These are phyloP conservation scores for Arachis hypogaea DNA, from an alignment of 306 rosid species.

Conservation along the genomic window DNA sequence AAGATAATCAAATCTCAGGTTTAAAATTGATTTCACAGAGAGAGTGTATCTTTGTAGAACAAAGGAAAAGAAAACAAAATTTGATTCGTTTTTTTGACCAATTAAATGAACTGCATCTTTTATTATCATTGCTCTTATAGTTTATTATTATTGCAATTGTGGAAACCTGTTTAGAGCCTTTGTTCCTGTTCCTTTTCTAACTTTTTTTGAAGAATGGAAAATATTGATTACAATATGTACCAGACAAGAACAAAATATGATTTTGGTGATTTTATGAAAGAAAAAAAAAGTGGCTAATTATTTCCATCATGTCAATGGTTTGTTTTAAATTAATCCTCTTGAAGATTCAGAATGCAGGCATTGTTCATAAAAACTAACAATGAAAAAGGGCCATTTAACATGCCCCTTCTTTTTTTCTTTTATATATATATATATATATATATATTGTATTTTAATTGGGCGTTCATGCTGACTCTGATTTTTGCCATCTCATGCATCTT, in stretches of 20 bases:
- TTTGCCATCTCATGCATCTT: too few relatives aligned
- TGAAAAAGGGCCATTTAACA: neutral
- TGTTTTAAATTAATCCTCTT: neutral
- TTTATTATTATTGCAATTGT: too few relatives aligned
- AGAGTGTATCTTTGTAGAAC: too few relatives aligned
- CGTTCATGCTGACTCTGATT: too few relatives aligned
- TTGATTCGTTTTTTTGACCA: too few relatives aligned
- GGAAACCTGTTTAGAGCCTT: neutral
- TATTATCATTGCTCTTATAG: too few relatives aligned
- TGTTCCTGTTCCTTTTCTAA: slow-evolving; percentile 5
- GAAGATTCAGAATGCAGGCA: neutral
- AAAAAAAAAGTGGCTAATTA: neutral
- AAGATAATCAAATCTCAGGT: too few relatives aligned
- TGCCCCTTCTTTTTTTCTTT: neutral
- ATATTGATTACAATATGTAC: slow-evolving; percentile 1
- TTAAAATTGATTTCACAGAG: too few relatives aligned
- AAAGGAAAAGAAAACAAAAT: too few relatives aligned
- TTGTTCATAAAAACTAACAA: slow-evolving; percentile 9
- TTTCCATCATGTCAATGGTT: slow-evolving; percentile 3
- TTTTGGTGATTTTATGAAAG: neutral
- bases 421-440: too few relatives aligned
- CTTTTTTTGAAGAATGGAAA: neutral
- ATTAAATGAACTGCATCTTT: too few relatives aligned
- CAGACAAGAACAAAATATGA: neutral
- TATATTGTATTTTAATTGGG: too few relatives aligned